Percentiles rank a stretch among this genome's conserved stretches.
Conservation (phyloP, 2,329 filamentous ascomycete species). For the Fusarium staphyleae region DNA sequence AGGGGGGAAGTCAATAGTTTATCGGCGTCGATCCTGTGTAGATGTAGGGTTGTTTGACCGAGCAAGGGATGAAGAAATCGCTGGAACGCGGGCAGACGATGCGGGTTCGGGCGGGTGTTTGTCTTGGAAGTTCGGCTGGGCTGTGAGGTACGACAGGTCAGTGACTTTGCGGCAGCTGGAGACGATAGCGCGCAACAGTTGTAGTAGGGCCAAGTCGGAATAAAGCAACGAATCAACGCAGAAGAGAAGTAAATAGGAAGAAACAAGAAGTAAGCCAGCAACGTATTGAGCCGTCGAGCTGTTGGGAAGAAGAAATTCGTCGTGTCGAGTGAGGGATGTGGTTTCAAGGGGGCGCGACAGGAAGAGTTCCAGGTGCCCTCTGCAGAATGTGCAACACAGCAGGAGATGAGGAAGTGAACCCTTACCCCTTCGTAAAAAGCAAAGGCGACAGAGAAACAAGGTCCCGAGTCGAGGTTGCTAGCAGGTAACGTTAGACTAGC, state of each 20-base stretch:
- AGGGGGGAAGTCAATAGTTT: slow-evolving; percentile 20
- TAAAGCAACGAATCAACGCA: slow-evolving; percentile 16
- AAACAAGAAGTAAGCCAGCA: slow-evolving; percentile 30
- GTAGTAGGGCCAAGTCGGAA: slow-evolving; percentile 13
- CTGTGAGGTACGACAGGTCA: slow-evolving; percentile 34
- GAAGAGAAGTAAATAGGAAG: slow-evolving; percentile 17
- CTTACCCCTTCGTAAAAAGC: slow-evolving; percentile 39
- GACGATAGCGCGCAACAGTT: slow-evolving; percentile 19
- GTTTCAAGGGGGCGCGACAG: slow-evolving; percentile 35
- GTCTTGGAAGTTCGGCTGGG: slow-evolving; percentile 27
- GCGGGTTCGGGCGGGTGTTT: slow-evolving; percentile 19
- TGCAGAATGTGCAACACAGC: slow-evolving; percentile 33
- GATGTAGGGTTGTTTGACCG: slow-evolving; percentile 18
- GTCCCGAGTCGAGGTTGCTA: slow-evolving; percentile 30
- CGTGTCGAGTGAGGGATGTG: slow-evolving; percentile 19
- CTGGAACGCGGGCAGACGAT: slow-evolving; percentile 34
- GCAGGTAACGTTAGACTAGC: slow-evolving; percentile 36
- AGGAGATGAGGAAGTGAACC: slow-evolving; percentile 40
- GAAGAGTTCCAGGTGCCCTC: slow-evolving; percentile 33
- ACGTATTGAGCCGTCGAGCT: slow-evolving; percentile 32
- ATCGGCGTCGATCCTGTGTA: slow-evolving; percentile 15
- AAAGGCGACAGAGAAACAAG: slow-evolving; percentile 35
- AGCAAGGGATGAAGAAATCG: slow-evolving; percentile 34
- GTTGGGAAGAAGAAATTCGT: slow-evolving; percentile 24
- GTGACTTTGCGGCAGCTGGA: slow-evolving; percentile 24